These are phyloP conservation scores for Sequoiadendron giganteum DNA, from an alignment of 75 land plant species.

Conservation along the genomic window DNA sequence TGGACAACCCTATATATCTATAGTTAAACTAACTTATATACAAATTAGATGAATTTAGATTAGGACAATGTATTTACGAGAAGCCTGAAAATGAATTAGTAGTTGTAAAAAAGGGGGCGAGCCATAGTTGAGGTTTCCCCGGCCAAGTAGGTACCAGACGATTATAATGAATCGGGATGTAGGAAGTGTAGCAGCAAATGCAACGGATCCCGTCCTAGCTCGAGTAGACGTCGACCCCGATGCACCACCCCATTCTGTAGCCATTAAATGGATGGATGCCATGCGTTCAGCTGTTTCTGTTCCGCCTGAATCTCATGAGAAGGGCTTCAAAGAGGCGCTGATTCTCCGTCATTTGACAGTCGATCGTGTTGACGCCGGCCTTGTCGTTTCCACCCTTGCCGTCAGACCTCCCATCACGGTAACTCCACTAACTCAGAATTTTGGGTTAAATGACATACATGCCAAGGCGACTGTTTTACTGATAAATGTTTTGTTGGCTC, in stretches of 20 bases:
- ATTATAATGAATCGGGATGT: neutral
- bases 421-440: neutral
- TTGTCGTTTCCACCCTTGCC: conserved; percentile 27
- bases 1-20: too few relatives aligned
- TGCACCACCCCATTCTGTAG: neutral
- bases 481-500: neutral
- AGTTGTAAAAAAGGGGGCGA: too few relatives aligned
- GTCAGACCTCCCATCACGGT: conserved; percentile 38
- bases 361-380: conserved; percentile 26
- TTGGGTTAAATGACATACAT: neutral
- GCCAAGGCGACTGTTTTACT: neutral
- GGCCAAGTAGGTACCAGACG: neutral
- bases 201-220: neutral
- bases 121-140: too few relatives aligned
- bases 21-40: too few relatives aligned
- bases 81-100: too few relatives aligned
- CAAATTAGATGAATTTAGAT: too few relatives aligned
- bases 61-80: too few relatives aligned
- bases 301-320: neutral
- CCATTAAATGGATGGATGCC: neutral
- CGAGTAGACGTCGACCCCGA: neutral
- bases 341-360: conserved; percentile 18
- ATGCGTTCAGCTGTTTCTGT: neutral
- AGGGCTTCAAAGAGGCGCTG: conserved; percentile 2
- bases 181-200: neutral